Conservation (phyloP, 1,139 yeast genomes). For the Dujonia santamariae region DNA sequence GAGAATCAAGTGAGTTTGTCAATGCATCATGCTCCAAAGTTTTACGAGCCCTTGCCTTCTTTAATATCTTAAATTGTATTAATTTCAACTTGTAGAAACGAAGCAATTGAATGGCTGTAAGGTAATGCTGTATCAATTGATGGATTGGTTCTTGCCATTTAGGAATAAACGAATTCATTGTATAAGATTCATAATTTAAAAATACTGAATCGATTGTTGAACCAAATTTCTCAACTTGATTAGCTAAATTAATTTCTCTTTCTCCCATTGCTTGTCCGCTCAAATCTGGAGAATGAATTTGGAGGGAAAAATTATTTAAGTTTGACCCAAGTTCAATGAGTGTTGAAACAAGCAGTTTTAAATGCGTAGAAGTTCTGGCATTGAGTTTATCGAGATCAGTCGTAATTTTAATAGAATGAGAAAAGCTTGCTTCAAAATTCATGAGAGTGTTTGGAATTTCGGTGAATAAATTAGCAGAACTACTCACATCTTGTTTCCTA, state of each 20-base stretch:
- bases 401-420: constrained; percentile 31
- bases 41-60: constrained; percentile 40
- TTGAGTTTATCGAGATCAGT: constrained; percentile 34
- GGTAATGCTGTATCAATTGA: constrained; percentile 40
- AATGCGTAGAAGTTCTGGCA: constrained; percentile 27
- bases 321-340: constrained; percentile 47
- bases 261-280: no score
- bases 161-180: constrained; percentile 33
- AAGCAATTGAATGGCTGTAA: constrained; percentile 35
- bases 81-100: constrained; percentile 47
- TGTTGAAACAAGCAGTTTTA: constrained; percentile 26
- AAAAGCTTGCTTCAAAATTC: constrained; percentile 33
- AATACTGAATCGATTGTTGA: constrained; percentile 43
- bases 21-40: constrained; percentile 31
- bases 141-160: constrained; percentile 48
- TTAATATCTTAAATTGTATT: constrained; percentile 39
- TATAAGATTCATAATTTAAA: constrained; percentile 38
- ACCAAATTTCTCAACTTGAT: constrained; percentile 41
- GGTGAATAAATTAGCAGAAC: constrained; percentile 16
- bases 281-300: constrained; percentile 24
- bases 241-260: constrained; percentile 9
- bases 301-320: constrained; percentile 45
- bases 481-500: neutral
- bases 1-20: constrained; percentile 20
- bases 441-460: constrained; percentile 34